phyloP scores from a whole-genome alignment of 2,329 filamentous ascomycete species.

The Hypoxylon sp. region DNA sequence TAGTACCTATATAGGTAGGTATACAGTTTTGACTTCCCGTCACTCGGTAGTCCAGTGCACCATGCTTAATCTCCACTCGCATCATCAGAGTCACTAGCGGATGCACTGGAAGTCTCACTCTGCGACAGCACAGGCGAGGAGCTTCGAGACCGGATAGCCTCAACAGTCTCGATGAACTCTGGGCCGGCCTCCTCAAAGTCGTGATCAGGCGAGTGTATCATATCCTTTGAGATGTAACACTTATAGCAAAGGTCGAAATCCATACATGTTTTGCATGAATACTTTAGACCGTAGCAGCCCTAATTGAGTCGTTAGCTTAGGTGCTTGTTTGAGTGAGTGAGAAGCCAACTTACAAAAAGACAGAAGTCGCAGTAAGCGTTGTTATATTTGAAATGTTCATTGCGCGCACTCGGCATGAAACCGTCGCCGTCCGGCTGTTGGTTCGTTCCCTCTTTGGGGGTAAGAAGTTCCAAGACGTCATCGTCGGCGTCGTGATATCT shows the following conservation, averaged over 20 bases:
- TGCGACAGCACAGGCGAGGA: neutral
- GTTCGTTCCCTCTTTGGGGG: neutral
- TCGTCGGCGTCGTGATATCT: neutral
- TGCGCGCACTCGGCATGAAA: neutral
- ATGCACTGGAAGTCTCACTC: neutral
- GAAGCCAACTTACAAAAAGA: conserved; percentile 6
- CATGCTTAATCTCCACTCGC: neutral
- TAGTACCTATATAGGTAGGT: no score
- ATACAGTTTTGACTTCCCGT: neutral
- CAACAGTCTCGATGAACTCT: neutral
- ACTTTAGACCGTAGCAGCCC: neutral
- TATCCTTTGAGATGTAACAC: conserved; percentile 20
- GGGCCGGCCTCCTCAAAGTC: neutral
- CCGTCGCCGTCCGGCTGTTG: neutral
- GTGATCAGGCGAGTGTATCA: conserved; percentile 17
- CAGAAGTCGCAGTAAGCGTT: conserved; percentile 6
- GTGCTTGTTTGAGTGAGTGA: neutral
- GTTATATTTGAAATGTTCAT: neutral
- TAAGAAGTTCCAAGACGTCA: conserved; percentile 6
- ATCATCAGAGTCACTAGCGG: neutral
- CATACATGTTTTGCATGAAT: conserved; percentile 10
- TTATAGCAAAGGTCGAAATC: conserved; percentile 30
- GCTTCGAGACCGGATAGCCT: neutral
- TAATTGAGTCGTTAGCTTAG: neutral
- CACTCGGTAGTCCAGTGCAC: no score